Conservation (phyloP, 371 early-diverging fungal genomes). For the Apophysomyces trapeziformis region DNA sequence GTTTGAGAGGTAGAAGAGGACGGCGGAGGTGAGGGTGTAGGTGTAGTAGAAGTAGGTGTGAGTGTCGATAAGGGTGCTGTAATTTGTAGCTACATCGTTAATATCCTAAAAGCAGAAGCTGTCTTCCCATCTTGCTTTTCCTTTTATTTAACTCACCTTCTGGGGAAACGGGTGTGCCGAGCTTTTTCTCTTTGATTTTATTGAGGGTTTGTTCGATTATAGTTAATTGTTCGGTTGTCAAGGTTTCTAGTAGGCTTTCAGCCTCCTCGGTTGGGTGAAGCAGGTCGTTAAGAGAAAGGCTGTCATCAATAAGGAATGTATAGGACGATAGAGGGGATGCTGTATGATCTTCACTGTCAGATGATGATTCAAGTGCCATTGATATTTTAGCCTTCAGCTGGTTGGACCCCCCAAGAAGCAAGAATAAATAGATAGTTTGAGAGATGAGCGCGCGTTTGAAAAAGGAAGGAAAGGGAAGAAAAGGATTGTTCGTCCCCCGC, state of each 20-base stretch:
- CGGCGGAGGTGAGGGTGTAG: constrained; percentile 4
- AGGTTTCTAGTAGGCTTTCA: constrained; percentile 35
- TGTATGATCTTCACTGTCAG: neutral
- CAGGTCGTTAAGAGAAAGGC: constrained; percentile 31
- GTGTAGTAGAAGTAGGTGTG: constrained; percentile 1
- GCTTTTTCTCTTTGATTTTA: constrained; percentile 42
- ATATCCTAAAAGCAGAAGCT: neutral
- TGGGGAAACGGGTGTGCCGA: neutral
- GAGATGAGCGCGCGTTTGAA: neutral
- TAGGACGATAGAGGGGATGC: neutral
- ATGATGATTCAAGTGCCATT: neutral
- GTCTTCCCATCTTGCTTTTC: neutral
- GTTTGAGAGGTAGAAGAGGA: constrained; percentile 3
- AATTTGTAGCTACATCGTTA: neutral
- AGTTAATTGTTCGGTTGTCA: constrained; percentile 44
- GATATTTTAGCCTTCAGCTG: neutral
- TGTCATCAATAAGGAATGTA: neutral
- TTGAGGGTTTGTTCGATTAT: constrained; percentile 42
- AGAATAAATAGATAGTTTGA: neutral
- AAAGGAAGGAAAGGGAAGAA: constrained; percentile 9
- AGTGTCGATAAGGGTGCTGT: neutral
- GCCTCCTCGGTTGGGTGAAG: constrained; percentile 40
- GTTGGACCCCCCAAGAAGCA: neutral
- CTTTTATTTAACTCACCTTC: neutral
- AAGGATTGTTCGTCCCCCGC: constrained; percentile 10